Evolutionary conservation across 129 eudicot species (phyloP).

Genomic region (Arctium lappa): DNA sequence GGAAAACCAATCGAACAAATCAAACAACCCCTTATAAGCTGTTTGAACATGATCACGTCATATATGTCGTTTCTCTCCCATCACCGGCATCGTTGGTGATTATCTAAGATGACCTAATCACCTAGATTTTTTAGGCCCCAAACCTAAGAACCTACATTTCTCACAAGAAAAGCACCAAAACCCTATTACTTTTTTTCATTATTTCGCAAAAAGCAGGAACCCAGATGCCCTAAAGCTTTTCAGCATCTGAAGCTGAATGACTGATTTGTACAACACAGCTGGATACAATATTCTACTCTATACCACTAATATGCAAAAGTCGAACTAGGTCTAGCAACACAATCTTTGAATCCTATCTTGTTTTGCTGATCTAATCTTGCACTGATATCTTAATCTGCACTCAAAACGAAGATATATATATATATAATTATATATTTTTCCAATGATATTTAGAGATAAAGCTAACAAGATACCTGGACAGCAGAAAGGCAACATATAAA

Average conservation of each 20-base stretch:
- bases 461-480: slow-evolving; percentile 31
- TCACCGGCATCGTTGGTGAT: neutral
- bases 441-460: neutral
- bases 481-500: slow-evolving; percentile 28
- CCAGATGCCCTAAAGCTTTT: neutral
- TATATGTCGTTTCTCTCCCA: no score
- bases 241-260: slow-evolving; percentile 25
- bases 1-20: no score
- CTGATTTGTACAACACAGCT: slow-evolving; percentile 19
- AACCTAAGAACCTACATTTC: neutral
- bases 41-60: neutral
- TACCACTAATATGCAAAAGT: neutral
- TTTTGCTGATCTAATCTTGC: neutral
- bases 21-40: no score
- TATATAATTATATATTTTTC: neutral
- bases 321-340: slow-evolving; percentile 20
- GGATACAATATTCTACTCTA: slow-evolving; percentile 5
- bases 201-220: neutral
- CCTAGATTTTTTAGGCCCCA: no score
- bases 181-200: neutral
- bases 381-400: neutral
- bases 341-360: slow-evolving; percentile 6
- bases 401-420: neutral
- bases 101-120: neutral
- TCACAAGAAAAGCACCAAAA: neutral